Percentiles rank a stretch among this genome's conserved stretches.
These are phyloP conservation scores for Heliocybe sulcata DNA, from an alignment of 1,284 basidiomycete species.

Conservation along the genomic window DNA sequence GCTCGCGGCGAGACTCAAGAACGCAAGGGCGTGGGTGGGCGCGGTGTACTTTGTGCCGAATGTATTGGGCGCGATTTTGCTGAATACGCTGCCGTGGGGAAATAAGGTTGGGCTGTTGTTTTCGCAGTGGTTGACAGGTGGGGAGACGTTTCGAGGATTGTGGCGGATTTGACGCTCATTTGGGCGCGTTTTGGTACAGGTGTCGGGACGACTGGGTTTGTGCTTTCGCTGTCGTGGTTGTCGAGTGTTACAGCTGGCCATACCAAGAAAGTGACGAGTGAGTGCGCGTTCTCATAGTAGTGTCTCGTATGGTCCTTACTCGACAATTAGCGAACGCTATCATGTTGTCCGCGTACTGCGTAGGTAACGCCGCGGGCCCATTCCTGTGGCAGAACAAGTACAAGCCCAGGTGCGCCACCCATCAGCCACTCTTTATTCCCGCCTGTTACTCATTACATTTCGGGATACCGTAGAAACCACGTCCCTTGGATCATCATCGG, in stretches of 20 bases:
- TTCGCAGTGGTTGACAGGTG: constrained; percentile 55
- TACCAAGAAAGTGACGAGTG: constrained; percentile 42
- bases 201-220: constrained; percentile 62
- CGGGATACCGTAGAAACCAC: constrained; percentile 44
- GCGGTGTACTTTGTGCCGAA: constrained; percentile 59
- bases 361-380: constrained; percentile 63
- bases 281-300: not conserved
- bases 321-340: constrained; percentile 44
- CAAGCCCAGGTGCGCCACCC: constrained; percentile 41
- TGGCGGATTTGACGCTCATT: too few relatives aligned
- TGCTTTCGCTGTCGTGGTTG: constrained; percentile 64
- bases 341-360: constrained; percentile 62
- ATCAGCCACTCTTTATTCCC: not conserved
- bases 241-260: constrained; percentile 66
- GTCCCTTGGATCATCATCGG: constrained; percentile 63
- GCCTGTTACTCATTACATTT: not conserved
- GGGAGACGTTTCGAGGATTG: too few relatives aligned
- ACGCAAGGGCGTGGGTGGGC: constrained; percentile 57
- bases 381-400: constrained; percentile 70
- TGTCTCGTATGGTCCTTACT: not conserved
- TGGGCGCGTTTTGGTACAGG: too few relatives aligned
- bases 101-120: constrained; percentile 60
- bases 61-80: constrained; percentile 50
- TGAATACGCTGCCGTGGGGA: constrained; percentile 56
- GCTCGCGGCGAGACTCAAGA: constrained; percentile 45